Conservation (phyloP, 352 stramenopile species). For the Pythium dissimile region DNA sequence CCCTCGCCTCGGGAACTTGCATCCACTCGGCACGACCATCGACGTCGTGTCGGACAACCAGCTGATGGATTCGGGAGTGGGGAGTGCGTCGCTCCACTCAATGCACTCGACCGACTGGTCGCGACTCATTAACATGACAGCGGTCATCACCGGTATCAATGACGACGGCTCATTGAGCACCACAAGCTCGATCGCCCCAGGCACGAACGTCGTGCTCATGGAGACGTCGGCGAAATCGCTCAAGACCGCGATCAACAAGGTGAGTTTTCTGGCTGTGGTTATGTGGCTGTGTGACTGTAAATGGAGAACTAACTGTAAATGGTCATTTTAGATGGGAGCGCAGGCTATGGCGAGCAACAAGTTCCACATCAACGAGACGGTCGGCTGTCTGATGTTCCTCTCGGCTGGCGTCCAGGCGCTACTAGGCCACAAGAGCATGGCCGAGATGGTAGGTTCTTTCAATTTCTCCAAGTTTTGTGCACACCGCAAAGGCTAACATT, state of each 20-base stretch:
- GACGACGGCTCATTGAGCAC: conserved; percentile 79
- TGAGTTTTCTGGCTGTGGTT: conserved; percentile 11
- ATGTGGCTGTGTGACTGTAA: neutral
- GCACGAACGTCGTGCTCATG: conserved; percentile 86
- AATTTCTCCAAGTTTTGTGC: too few relatives aligned
- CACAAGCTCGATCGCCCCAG: conserved; percentile 69
- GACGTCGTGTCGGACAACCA: conserved; percentile 69
- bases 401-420: conserved; percentile 83
- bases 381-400: conserved; percentile 85
- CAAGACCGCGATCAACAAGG: conserved; percentile 84
- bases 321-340: conserved; percentile 56
- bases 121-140: conserved; percentile 82
- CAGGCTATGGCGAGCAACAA: conserved; percentile 74
- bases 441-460: conserved; percentile 74
- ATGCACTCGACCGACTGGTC: conserved; percentile 83
- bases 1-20: conserved; percentile 75
- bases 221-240: conserved; percentile 76
- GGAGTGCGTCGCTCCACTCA: conserved; percentile 58
- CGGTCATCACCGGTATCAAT: conserved; percentile 83
- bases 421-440: conserved; percentile 84
- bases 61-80: conserved; percentile 42
- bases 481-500: neutral
- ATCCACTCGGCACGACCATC: conserved; percentile 78
- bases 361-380: conserved; percentile 80
- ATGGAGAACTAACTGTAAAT: neutral